Base-by-base conservation (phyloP, 768 basidiomycete genomes). In the Lentinula boryana region DNA sequence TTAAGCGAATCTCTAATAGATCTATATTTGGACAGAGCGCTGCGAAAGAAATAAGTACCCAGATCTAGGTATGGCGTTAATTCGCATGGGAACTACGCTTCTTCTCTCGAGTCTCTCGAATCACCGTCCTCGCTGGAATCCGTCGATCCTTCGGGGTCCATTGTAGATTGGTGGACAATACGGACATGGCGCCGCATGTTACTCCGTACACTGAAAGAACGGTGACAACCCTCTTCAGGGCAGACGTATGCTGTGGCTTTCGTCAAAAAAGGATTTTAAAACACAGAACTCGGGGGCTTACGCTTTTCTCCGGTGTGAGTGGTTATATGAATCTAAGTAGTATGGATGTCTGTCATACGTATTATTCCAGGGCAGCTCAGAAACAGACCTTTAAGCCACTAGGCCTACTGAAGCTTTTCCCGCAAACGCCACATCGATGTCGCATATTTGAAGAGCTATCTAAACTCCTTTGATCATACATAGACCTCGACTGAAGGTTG, bases 111-210 rank as follows among this genome's bases (percentile, higher is more conserved):
- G 32, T 59, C 46, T 50, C 60, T 44, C 5, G 57, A 54, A 9
- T 60, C 64, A 4, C 53, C 61, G 21, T 62, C 64, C 33, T 64
- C 64, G 13, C 53, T 53, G 40, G 62, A 62, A 32, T 62, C 64
- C 3, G 56, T 58, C n/a, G 57, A 36, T 4, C 60, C 60, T 48
- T 52, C 41, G 8, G 23, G 13, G 16, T 41, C 48, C 4, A 13
- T 9, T 40, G 36, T 7, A 8, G 35, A 61, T 48, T 76, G 78
- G 32, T 70, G 69, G 64, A 84, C 82, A 15, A 81, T 80, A 41
- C 85, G 83, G 58, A 84, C 79, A 66, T 87, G 85, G 58, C 85
- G 77, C 64, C 84, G 84, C 84, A 87, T 84, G 74, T 87, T 87
- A 69, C 84, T 85, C 69, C 84, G 79, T 60, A 87, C 85, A 64